phyloP scores from a whole-genome alignment of 768 basidiomycete species.

The Cystofilobasidium capitatum region DNA sequence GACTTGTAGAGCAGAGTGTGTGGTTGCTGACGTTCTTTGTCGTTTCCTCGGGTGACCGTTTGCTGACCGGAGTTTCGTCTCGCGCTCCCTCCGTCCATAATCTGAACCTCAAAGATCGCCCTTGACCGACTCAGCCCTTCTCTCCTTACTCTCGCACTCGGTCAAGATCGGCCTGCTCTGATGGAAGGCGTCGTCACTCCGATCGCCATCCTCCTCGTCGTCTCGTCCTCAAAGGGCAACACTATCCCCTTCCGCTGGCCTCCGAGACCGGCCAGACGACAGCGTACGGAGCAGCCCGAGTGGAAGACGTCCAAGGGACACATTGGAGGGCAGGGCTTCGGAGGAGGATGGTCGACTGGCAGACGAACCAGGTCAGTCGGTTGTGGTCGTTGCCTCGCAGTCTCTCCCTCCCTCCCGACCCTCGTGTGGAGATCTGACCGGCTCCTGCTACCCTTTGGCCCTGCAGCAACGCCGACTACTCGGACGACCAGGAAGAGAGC shows the following conservation, averaged over 20 bases:
- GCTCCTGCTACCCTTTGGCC: background rate
- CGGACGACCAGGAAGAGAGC: background rate
- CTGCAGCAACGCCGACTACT: background rate
- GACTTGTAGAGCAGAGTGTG: too few relatives aligned
- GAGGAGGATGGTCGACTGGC: background rate
- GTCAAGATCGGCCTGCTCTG: too few relatives aligned
- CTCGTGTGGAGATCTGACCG: too few relatives aligned
- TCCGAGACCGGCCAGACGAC: background rate
- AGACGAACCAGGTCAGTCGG: background rate
- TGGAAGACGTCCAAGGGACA: background rate
- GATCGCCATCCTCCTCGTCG: conserved; percentile 19
- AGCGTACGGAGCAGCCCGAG: background rate
- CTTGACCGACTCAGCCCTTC: background rate
- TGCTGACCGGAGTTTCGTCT: too few relatives aligned
- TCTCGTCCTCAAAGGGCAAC: conserved; percentile 17
- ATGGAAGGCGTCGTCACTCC: conserved; percentile 17
- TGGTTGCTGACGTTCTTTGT: too few relatives aligned
- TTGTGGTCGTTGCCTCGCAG: background rate
- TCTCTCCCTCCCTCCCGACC: background rate
- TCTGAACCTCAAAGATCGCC: background rate
- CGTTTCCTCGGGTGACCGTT: too few relatives aligned
- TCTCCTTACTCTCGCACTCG: background rate
- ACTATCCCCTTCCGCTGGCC: conserved; percentile 23
- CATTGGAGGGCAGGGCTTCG: background rate
- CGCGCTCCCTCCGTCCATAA: background rate